Percentiles rank a stretch among this genome's conserved stretches.
phyloP scores from a whole-genome alignment of 1,139 yeast genomes.

The Meyerozyma athensensis region DNA sequence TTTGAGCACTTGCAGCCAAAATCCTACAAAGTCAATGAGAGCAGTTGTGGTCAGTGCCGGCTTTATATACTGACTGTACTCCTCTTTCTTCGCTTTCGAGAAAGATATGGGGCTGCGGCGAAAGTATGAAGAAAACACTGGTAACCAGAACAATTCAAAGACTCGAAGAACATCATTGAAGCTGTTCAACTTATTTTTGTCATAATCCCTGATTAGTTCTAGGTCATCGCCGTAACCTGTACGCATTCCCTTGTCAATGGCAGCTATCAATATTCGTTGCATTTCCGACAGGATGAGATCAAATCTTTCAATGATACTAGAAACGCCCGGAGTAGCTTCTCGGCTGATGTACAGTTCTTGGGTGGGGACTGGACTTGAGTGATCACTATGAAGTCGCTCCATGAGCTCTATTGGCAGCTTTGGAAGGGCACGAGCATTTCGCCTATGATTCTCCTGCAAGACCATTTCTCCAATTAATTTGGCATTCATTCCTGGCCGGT shows the following conservation, averaged over 20 bases:
- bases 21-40: constrained; percentile 36
- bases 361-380: neutral
- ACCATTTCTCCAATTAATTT: constrained; percentile 50
- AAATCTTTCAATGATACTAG: too few species aligned
- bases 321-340: too few species aligned
- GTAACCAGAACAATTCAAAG: constrained; percentile 48
- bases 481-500: constrained; percentile 55
- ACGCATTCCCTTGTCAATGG: constrained; percentile 50
- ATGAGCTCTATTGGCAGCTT: neutral
- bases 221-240: constrained; percentile 56
- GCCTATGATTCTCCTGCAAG: constrained; percentile 32
- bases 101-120: constrained; percentile 18
- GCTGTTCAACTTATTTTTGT: constrained; percentile 24
- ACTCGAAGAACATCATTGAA: constrained; percentile 40
- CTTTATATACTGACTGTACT: constrained; percentile 17
- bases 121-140: constrained; percentile 54
- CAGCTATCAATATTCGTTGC: constrained; percentile 36
- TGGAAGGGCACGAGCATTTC: constrained; percentile 14
- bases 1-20: constrained; percentile 48
- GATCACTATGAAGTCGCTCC: neutral
- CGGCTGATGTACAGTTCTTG: too few species aligned
- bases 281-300: constrained; percentile 28
- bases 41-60: constrained; percentile 26
- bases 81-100: constrained; percentile 19
- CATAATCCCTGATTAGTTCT: constrained; percentile 44